Percentiles rank a stretch among this genome's conserved stretches.
These are phyloP conservation scores for Venturia pyrina DNA, from an alignment of 2,329 filamentous ascomycete genomes.

Conservation along the genomic window DNA sequence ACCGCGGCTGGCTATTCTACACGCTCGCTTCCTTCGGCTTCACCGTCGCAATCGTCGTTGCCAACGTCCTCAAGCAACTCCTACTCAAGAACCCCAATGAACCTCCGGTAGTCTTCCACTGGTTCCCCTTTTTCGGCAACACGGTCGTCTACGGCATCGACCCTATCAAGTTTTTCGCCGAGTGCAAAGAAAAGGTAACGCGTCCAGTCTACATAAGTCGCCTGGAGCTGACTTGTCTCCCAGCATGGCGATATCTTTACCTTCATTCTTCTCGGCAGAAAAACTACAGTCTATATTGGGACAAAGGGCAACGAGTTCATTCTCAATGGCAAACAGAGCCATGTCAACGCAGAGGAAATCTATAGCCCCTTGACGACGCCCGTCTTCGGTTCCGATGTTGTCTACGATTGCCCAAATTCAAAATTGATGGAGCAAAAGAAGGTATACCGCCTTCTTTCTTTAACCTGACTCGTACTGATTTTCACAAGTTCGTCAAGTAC, in stretches of 20 bases:
- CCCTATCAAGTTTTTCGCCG: slow-evolving; percentile 74
- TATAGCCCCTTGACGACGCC: slow-evolving; percentile 66
- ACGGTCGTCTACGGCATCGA: slow-evolving; percentile 94
- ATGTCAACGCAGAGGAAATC: slow-evolving; percentile 84
- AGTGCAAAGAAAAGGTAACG: slow-evolving; percentile 60
- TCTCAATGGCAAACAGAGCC: slow-evolving; percentile 80
- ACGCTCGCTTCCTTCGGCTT: not conserved
- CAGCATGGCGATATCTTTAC: slow-evolving; percentile 86
- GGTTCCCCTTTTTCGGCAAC: slow-evolving; percentile 68
- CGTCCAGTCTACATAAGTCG: not conserved
- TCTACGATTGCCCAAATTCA: slow-evolving; percentile 83
- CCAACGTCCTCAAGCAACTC: slow-evolving; percentile 74
- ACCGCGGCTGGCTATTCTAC: slow-evolving; percentile 2
- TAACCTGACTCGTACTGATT: slow-evolving; percentile 12
- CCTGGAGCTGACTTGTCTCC: slow-evolving; percentile 16
- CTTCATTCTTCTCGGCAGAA: slow-evolving; percentile 78
- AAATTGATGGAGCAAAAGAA: slow-evolving; percentile 97
- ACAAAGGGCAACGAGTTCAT: slow-evolving; percentile 83
- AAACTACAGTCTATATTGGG: slow-evolving; percentile 77
- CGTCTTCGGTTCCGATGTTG: slow-evolving; percentile 73
- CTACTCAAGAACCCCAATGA: slow-evolving; percentile 69
- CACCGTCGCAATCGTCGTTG: slow-evolving; percentile 40
- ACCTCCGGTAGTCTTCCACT: slow-evolving; percentile 54
- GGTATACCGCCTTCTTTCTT: slow-evolving; percentile 37
- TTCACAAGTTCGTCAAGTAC: slow-evolving; percentile 63